Conservation (phyloP, 345 rosid genomes). For the Eucalyptus decipiens region DNA sequence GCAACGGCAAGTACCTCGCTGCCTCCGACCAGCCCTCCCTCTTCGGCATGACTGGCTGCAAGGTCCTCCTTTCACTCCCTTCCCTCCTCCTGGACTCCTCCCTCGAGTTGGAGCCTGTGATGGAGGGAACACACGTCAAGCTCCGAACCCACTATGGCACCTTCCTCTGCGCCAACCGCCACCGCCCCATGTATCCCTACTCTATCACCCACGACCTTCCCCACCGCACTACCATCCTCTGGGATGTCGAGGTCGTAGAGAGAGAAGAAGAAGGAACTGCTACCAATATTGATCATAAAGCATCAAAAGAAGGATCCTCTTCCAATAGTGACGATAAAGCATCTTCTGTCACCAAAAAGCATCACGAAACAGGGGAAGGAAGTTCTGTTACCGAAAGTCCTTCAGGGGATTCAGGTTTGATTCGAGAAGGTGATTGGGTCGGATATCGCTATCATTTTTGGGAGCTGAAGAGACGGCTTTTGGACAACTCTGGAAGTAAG, state of each 20-base stretch:
- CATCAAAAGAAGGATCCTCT: too few relatives aligned
- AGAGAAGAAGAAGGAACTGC: background rate
- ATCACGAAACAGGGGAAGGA: background rate
- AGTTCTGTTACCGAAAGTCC: background rate
- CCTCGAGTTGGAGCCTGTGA: conserved; percentile 41
- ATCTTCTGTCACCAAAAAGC: background rate
- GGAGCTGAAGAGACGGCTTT: background rate
- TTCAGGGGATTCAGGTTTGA: background rate
- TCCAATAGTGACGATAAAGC: too few relatives aligned
- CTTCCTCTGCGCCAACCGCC: background rate
- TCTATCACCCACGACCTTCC: background rate
- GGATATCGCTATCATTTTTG: background rate
- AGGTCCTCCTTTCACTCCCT: conserved; percentile 10
- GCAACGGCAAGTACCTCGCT: conserved; percentile 17
- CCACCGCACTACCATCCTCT: background rate
- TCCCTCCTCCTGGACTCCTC: background rate
- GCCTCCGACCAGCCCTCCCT: conserved; percentile 18
- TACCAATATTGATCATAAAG: too few relatives aligned
- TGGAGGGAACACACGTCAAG: conserved; percentile 31
- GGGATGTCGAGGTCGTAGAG: background rate
- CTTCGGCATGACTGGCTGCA: conserved; percentile 18
- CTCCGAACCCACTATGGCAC: conserved; percentile 23
- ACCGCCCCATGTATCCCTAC: background rate
- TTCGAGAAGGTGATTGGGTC: background rate
- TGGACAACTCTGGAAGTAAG: background rate